Conservation (phyloP, 345 rosid genomes). For the Lepidium sativum region DNA sequence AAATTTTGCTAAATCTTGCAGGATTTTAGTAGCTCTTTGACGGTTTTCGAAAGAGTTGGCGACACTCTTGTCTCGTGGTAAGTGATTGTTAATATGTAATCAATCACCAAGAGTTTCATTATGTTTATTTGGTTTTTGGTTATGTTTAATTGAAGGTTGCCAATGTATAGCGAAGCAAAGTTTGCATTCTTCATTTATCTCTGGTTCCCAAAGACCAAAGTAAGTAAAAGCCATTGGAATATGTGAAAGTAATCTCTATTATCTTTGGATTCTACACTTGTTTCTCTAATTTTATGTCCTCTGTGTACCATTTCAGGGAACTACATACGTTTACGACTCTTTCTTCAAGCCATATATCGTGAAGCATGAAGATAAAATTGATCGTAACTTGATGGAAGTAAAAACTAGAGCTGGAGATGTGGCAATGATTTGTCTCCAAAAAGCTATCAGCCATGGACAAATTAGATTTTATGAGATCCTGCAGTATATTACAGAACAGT, state of each 20-base stretch:
- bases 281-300: background rate
- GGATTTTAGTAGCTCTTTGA: slow-evolving; percentile 73
- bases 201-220: slow-evolving; percentile 67
- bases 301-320: slow-evolving; percentile 36
- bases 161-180: slow-evolving; percentile 73
- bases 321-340: slow-evolving; percentile 42
- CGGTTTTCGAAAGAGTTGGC: slow-evolving; percentile 59
- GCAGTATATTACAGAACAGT: slow-evolving; percentile 38
- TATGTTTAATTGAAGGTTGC: slow-evolving; percentile 42
- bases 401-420: slow-evolving; percentile 39
- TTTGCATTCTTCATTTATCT: slow-evolving; percentile 63
- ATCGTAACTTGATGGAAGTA: slow-evolving; percentile 41
- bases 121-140: background rate
- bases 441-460: slow-evolving; percentile 43
- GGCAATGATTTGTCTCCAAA: slow-evolving; percentile 34
- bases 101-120: background rate
- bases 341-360: slow-evolving; percentile 38
- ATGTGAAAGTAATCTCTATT: too few species aligned
- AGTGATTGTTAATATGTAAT: background rate
- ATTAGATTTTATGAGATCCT: slow-evolving; percentile 40
- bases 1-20: too few species aligned
- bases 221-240: slow-evolving; percentile 21
- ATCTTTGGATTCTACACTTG: background rate
- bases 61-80: slow-evolving; percentile 68
- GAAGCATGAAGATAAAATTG: slow-evolving; percentile 55